These are phyloP conservation scores for Fusarium staphyleae DNA, from an alignment of 2,329 filamentous ascomycete species.

Conservation along the genomic window DNA sequence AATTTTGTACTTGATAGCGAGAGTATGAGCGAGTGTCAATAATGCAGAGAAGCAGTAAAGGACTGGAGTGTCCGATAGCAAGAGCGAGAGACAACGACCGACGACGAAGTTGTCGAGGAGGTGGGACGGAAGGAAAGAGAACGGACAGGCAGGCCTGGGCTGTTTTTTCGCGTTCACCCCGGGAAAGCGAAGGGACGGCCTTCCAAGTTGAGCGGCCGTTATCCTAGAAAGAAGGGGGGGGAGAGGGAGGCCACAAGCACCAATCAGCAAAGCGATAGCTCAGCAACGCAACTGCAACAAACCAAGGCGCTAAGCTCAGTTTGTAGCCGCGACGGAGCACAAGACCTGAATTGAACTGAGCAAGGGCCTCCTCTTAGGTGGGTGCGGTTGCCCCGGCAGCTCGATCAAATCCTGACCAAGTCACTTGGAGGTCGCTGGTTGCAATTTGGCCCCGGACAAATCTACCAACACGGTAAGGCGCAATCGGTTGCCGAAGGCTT, in stretches of 20 bases:
- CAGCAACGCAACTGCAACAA: slow-evolving; percentile 16
- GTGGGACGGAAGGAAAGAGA: slow-evolving; percentile 14
- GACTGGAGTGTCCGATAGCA: slow-evolving; percentile 2
- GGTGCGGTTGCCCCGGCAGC: slow-evolving; percentile 35
- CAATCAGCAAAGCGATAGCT: slow-evolving; percentile 21
- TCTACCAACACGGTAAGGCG: not conserved
- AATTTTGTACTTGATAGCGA: slow-evolving; percentile 3
- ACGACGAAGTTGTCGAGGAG: slow-evolving; percentile 24
- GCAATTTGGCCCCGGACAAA: not conserved
- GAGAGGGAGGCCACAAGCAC: slow-evolving; percentile 8
- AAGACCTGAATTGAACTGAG: slow-evolving; percentile 14
- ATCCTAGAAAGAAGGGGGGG: slow-evolving; percentile 19
- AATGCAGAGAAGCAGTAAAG: slow-evolving; percentile 9
- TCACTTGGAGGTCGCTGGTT: not conserved
- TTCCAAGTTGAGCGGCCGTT: slow-evolving; percentile 26
- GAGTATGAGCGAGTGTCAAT: slow-evolving; percentile 17
- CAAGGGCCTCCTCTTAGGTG: slow-evolving; percentile 7
- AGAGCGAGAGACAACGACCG: slow-evolving; percentile 22
- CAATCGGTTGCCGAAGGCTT: not conserved
- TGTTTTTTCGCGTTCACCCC: slow-evolving; percentile 3
- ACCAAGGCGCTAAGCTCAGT: slow-evolving; percentile 20
- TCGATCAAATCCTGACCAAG: slow-evolving; percentile 13
- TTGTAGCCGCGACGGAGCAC: slow-evolving; percentile 20
- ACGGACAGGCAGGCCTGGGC: slow-evolving; percentile 25
- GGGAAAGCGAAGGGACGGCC: slow-evolving; percentile 10